These are phyloP conservation scores for Fistulifera solaris DNA, from an alignment of 108 stramenopile genomes.

Conservation along the genomic window DNA sequence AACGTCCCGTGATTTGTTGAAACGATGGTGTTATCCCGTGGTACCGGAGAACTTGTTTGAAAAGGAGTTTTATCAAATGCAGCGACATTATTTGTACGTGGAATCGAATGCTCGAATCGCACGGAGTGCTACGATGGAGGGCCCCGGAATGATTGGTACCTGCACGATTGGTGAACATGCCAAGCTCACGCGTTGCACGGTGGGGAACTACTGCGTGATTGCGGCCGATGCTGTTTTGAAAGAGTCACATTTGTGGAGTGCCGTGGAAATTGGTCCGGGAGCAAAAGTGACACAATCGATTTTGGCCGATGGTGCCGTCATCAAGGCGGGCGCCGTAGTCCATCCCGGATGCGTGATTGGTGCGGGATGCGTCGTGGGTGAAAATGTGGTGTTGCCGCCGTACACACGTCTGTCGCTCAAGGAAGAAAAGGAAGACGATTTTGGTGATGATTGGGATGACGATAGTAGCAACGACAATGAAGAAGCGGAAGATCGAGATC, in stretches of 20 bases:
- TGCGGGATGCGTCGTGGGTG: constrained; percentile 76
- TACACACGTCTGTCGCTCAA: constrained; percentile 83
- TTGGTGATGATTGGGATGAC: constrained; percentile 39
- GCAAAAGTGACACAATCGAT: constrained; percentile 59
- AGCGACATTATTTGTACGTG: constrained; percentile 47
- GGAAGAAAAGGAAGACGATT: constrained; percentile 43
- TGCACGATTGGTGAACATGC: constrained; percentile 65
- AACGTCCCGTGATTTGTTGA: constrained; percentile 76
- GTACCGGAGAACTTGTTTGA: constrained; percentile 74
- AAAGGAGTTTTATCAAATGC: constrained; percentile 29
- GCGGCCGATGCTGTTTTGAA: constrained; percentile 37
- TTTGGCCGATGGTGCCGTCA: constrained; percentile 52
- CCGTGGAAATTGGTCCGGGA: constrained; percentile 57
- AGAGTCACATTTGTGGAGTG: constrained; percentile 82
- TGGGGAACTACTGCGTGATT: constrained; percentile 72
- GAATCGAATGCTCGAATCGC: constrained; percentile 38
- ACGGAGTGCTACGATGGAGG: constrained; percentile 41
- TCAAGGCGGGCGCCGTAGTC: constrained; percentile 63
- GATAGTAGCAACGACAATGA: constrained; percentile 17
- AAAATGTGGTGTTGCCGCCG: constrained; percentile 57
- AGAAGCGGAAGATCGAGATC: constrained; percentile 3
- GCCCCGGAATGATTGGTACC: constrained; percentile 62
- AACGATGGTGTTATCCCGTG: constrained; percentile 92
- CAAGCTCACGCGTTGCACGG: constrained; percentile 43
- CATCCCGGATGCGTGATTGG: constrained; percentile 85